Evolutionary conservation across 1,284 basidiomycete genomes (phyloP), one percentile per base, ranked within the genome.

Genomic region (Sanghuangporus weigelae): DNA sequence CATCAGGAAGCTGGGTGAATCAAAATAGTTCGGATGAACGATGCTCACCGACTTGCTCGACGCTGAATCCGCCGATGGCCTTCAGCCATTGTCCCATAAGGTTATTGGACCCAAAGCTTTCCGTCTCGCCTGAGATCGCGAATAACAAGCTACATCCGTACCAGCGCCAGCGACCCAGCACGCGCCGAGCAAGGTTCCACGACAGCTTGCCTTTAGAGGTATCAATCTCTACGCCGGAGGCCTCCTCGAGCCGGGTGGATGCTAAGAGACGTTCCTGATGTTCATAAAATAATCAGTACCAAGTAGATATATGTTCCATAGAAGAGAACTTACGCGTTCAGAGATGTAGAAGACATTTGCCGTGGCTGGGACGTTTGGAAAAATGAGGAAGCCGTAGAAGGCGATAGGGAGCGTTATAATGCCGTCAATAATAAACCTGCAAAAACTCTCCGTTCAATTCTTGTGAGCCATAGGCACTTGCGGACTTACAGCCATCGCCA

Each of bases 21-120:
- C 54, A 46, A 36, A 36, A 26, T 14, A 35, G 21, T 55, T 50
- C 19, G 39, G n/a, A 10, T 23, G 26, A 58, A 63, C 8, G 21
- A 46, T 6, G 55, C 74, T 61, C 57, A 82, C 84, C 83, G 19
- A 82, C 80, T 71, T 87, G 84, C 66, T 85, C 82, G 3, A 87
- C 80, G 12, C 81, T 80, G 71, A 82, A 87, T 0, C 82, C 83
- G 8, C 84, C 83, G 16, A 83, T 79, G 10, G 83, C 79, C 68
- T 85, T 84, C 59, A 90, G 78, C 85, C 86, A 90, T 69, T 90
- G 87, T 8, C 87, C 86, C 87, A 90, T 90, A 42, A 90, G 73
- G 71, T 87, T 87, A 70, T 90, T 91, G 39, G 85, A 84, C 6
- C 87, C 86, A 50, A 90, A 85, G 64, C 81, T 82, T 69, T 90